Percentiles rank a stretch among this genome's conserved stretches.
These are phyloP conservation scores for Bacterosira constricta DNA, from an alignment of 108 stramenopile genomes.

Conservation along the genomic window DNA sequence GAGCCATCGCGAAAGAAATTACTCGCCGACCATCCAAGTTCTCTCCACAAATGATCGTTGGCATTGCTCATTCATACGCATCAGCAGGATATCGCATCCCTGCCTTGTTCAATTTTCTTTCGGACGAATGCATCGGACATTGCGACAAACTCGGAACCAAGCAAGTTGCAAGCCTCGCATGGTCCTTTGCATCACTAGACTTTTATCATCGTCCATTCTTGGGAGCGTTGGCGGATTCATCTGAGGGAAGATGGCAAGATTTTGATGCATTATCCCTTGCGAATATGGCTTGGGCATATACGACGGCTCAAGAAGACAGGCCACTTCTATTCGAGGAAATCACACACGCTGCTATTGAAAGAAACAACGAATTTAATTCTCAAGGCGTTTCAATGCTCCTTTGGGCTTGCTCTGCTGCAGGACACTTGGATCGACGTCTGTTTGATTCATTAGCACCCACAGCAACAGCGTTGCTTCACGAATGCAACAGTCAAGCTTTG, in stretches of 20 bases:
- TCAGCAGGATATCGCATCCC: slow-evolving; percentile 9
- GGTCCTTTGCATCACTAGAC: slow-evolving; percentile 46
- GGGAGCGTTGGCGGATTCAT: slow-evolving; percentile 25
- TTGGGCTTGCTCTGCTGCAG: slow-evolving; percentile 42
- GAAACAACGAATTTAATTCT: slow-evolving; percentile 31
- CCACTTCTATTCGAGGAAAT: slow-evolving; percentile 27
- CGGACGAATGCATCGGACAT: background rate
- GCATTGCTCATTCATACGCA: slow-evolving; percentile 38
- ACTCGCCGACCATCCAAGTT: slow-evolving; percentile 19
- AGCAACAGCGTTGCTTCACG: slow-evolving; percentile 18
- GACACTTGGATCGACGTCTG: slow-evolving; percentile 15
- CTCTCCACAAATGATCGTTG: slow-evolving; percentile 22
- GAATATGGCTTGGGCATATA: slow-evolving; percentile 50
- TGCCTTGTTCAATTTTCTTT: slow-evolving; percentile 12
- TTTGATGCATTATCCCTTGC: slow-evolving; percentile 37
- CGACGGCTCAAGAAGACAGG: slow-evolving; percentile 28
- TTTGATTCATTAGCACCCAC: slow-evolving; percentile 30
- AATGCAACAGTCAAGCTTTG: slow-evolving; percentile 38
- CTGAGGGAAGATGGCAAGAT: slow-evolving; percentile 17
- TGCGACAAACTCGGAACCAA: slow-evolving; percentile 15
- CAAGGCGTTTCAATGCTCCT: slow-evolving; percentile 49
- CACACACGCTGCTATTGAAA: slow-evolving; percentile 13
- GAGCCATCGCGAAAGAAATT: slow-evolving; percentile 42
- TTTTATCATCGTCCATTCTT: slow-evolving; percentile 18
- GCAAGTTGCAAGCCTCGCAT: slow-evolving; percentile 42